These are phyloP conservation scores for Starmerella stellata DNA, from an alignment of 805 yeast species.

Conservation along the genomic window DNA sequence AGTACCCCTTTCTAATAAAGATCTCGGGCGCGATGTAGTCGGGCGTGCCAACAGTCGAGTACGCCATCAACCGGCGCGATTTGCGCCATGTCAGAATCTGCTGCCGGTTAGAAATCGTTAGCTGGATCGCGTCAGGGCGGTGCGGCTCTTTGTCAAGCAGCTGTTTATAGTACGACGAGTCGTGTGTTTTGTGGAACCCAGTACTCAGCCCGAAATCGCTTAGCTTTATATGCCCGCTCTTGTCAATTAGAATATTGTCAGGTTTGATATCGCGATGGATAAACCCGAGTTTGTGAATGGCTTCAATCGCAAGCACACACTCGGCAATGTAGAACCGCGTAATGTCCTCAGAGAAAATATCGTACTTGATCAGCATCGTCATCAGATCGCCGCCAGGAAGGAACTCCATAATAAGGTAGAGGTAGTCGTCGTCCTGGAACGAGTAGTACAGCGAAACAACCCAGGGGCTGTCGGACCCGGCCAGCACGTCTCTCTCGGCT, in stretches of 20 bases:
- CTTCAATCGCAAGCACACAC: conserved; percentile 87
- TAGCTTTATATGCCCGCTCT: conserved; percentile 49
- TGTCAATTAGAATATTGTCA: conserved; percentile 79
- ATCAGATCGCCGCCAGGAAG: conserved; percentile 73
- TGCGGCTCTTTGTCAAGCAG: conserved; percentile 45
- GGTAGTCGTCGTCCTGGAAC: conserved; percentile 58
- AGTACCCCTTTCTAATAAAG: conserved; percentile 81
- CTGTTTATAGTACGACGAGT: conserved; percentile 68
- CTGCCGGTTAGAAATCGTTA: conserved; percentile 87
- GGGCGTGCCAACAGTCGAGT: conserved; percentile 91
- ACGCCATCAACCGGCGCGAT: conserved; percentile 80
- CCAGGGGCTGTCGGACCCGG: conserved; percentile 79
- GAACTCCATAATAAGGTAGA: conserved; percentile 66
- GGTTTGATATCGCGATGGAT: conserved; percentile 96
- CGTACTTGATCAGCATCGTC: conserved; percentile 94
- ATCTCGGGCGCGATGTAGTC: conserved; percentile 94
- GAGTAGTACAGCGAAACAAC: conserved; percentile 68
- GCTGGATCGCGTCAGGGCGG: conserved; percentile 60
- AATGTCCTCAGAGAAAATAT: conserved; percentile 80
- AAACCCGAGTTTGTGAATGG: conserved; percentile 79
- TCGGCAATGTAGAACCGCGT: conserved; percentile 84
- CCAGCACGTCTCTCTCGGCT: conserved; percentile 89
- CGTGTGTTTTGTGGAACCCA: conserved; percentile 90
- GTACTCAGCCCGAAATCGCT: conserved; percentile 70
- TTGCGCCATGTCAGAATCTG: conserved; percentile 95